Evolutionary conservation across 1,139 yeast genomes (phyloP), one percentile per base, ranked within the genome.

Genomic region (Kazachstania sp.): DNA sequence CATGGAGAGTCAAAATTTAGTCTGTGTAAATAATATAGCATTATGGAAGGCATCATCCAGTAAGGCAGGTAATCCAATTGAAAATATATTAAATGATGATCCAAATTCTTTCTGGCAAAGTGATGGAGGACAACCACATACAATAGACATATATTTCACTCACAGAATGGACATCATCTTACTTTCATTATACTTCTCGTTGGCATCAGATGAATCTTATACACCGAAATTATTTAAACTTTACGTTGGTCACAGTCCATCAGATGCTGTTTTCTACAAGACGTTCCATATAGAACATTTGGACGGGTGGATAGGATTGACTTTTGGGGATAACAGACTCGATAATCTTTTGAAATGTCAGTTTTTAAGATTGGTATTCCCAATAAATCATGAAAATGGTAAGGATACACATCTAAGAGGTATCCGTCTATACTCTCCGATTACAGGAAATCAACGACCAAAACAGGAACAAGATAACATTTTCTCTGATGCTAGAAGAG

Each of bases 41-140:
- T 75, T 82, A 36, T 92, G 98, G 97, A 77, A 81, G 41, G 79
- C 87, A 0, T 85, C 95, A 1, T 83, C 95, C 0, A 70, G 51
- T 57, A 92, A 90, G 57, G 76, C 75, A 19, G 95, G 92, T 0
- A 80, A 72, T 56, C 95, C 94, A 0, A 72, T 87, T 12, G 69
- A 69, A 20, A 83, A 83, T 55, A 71, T 92, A 11, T 70, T 94
- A 32, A 87, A 85, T 46, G 94, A 86, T 58, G 76, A 81, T 16
- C 85, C 95, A 0, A 74, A 75, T 38, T 70, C 82, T 3, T 90
- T 74, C 63, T 94, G 99, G 99, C 98, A 94, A 64, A 85, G 95
- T 45, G 98, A 94, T 64, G 98, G 97, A 31, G 74, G 78, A n/a
- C 88, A 83, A 56, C 98, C 98, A 0, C 98, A 94, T 66, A 72